Conservation (phyloP, 176 grass and related monocot species). For the Saccharum officinarum region DNA sequence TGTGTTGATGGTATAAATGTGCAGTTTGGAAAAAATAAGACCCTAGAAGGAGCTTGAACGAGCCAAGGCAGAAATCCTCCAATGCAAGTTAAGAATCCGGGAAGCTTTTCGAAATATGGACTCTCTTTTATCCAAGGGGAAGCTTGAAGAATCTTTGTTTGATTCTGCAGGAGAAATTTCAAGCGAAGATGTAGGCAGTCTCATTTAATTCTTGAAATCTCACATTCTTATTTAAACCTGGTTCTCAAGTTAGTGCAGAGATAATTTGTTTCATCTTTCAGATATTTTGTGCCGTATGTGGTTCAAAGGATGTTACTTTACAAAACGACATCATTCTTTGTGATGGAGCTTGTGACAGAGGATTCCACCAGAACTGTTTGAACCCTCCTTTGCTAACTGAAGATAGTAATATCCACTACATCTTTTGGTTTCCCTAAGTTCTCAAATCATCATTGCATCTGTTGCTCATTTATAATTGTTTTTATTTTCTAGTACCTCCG, state of each 20-base stretch:
- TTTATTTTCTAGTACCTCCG: conserved; percentile 66
- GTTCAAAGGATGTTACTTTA: conserved; percentile 62
- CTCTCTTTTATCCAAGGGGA: conserved; percentile 63
- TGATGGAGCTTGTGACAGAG: conserved; percentile 89
- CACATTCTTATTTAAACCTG: conserved; percentile 23
- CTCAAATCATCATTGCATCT: conserved; percentile 15
- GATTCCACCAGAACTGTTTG: conserved; percentile 96
- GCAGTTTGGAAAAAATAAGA: conserved; percentile 95
- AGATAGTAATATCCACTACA: conserved; percentile 64
- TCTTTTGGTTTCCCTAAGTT: conserved; percentile 7
- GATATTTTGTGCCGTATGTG: conserved; percentile 95
- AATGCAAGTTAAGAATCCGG: conserved; percentile 90
- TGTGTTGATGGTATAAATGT: conserved; percentile 27
- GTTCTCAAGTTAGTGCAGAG: background rate
- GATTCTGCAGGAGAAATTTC: conserved; percentile 85
- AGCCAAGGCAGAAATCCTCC: conserved; percentile 82
- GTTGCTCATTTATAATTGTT: conserved; percentile 32
- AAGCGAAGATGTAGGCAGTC: conserved; percentile 81
- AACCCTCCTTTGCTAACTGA: conserved; percentile 75
- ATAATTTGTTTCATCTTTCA: conserved; percentile 48
- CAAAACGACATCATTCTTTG: conserved; percentile 98
- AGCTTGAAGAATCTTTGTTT: conserved; percentile 76
- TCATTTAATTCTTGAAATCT: conserved; percentile 34
- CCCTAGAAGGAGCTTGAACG: conserved; percentile 98
- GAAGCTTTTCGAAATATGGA: conserved; percentile 76